A percentile compares a stretch with the other conserved stretches of the same genome.
Conservation (phyloP, 1,284 basidiomycete species). For the Cutaneotrichosporon cavernicola region DNA sequence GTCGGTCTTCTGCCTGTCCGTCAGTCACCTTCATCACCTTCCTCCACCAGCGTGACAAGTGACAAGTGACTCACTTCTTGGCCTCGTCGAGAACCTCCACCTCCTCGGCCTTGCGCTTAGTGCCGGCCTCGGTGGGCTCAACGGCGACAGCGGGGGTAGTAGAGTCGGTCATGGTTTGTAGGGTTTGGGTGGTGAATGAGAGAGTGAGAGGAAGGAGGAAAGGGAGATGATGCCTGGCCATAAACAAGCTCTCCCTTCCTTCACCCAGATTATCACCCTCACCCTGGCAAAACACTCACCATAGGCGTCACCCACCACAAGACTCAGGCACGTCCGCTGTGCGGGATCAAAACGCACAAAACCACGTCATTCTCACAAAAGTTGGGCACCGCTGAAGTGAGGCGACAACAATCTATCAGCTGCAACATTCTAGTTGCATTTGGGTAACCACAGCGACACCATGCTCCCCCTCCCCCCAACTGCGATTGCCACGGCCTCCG, state of each 20-base stretch:
- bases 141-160: slow-evolving; percentile 5
- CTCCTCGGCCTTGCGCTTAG: slow-evolving; percentile 40
- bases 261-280: neutral
- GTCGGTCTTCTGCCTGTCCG: slow-evolving; percentile 34
- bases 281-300: neutral
- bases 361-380: slow-evolving; percentile 6
- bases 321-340: neutral
- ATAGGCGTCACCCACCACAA: neutral
- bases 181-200: slow-evolving; percentile 12
- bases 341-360: neutral
- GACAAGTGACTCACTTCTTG: slow-evolving; percentile 36
- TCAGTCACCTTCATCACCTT: neutral
- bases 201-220: slow-evolving; percentile 11
- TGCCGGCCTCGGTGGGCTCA: slow-evolving; percentile 24
- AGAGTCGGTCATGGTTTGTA: slow-evolving; percentile 22
- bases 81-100: slow-evolving; percentile 20
- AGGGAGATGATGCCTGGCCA: neutral
- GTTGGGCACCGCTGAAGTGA: neutral
- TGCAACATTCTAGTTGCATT: too few relatives aligned
- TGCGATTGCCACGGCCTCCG: slow-evolving; percentile 22
- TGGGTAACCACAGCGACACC: neutral
- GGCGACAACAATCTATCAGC: neutral
- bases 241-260: neutral
- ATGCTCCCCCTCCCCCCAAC: slow-evolving; percentile 23
- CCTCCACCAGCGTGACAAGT: neutral